These are phyloP conservation scores for Taphrina wiesneri DNA, from an alignment of 1,139 yeast species.

Conservation along the genomic window DNA sequence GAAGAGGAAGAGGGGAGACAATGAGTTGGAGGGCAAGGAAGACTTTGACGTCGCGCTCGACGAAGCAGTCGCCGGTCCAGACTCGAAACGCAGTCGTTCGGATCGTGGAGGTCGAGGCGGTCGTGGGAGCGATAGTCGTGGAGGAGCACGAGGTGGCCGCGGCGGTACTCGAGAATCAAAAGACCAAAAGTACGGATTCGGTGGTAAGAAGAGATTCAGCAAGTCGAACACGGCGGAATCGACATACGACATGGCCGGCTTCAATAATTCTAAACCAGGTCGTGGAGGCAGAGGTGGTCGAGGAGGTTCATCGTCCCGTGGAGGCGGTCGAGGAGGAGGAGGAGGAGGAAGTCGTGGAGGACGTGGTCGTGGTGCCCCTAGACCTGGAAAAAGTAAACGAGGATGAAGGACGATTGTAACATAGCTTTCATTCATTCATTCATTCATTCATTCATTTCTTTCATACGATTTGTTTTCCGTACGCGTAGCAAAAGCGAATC, in stretches of 20 bases:
- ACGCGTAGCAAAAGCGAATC: background rate
- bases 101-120: conserved; percentile 43
- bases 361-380: conserved; percentile 20
- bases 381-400: conserved; percentile 31
- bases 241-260: conserved; percentile 24
- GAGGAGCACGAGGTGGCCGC: conserved; percentile 46
- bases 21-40: conserved; percentile 61
- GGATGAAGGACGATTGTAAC: no score
- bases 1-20: conserved; percentile 70
- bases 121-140: conserved; percentile 45
- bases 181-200: conserved; percentile 66
- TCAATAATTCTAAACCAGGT: conserved; percentile 5
- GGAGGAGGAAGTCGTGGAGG: conserved; percentile 12
- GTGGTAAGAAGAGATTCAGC: conserved; percentile 74
- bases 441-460: no score
- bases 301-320: conserved; percentile 16
- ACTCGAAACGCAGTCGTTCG: conserved; percentile 37
- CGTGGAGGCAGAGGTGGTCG: conserved; percentile 27
- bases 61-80: conserved; percentile 68
- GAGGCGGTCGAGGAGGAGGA: conserved; percentile 26
- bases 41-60: conserved; percentile 72
- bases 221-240: conserved; percentile 68
- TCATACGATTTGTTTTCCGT: no score
- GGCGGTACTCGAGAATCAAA: conserved; percentile 68
- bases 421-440: no score